Percentiles rank a stretch among this genome's conserved stretches.
Evolutionary conservation across 2,329 filamentous ascomycete genomes (phyloP).

Genomic region (Pseudopithomyces chartarum): DNA sequence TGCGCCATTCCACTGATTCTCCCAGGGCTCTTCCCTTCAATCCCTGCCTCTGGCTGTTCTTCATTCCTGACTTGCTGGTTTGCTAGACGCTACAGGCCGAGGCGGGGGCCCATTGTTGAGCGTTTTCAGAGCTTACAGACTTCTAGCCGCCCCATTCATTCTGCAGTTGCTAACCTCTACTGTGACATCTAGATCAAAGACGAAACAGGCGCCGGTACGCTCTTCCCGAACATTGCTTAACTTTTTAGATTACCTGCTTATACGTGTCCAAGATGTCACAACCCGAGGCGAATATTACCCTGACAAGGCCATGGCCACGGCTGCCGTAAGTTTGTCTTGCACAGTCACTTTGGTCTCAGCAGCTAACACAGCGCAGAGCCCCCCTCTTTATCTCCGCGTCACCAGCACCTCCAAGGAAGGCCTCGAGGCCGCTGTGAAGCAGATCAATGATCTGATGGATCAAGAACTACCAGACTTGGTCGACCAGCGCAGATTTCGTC

Average conservation of each 20-base stretch:
- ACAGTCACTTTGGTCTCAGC: neutral
- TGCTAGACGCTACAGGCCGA: conserved; percentile 58
- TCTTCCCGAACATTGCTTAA: conserved; percentile 72
- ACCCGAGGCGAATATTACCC: conserved; percentile 96
- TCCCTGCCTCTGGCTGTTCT: conserved; percentile 20
- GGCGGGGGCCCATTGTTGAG: conserved; percentile 35
- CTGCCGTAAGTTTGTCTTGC: conserved; percentile 68
- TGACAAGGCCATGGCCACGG: conserved; percentile 95
- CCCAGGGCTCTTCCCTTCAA: conserved; percentile 50
- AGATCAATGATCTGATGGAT: conserved; percentile 94
- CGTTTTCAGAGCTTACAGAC: conserved; percentile 54
- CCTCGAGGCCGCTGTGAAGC: conserved; percentile 83
- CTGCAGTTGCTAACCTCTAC: conserved; percentile 92
- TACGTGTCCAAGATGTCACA: conserved; percentile 87
- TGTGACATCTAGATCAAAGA: conserved; percentile 98
- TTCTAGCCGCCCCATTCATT: conserved; percentile 55
- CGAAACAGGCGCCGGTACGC: conserved; percentile 99
- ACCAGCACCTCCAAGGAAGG: conserved; percentile 91
- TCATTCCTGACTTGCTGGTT: conserved; percentile 35
- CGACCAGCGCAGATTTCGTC: conserved; percentile 89
- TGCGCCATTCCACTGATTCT: conserved; percentile 70
- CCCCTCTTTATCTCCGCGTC: conserved; percentile 91
- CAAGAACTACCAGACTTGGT: conserved; percentile 95
- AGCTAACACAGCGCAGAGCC: conserved; percentile 64
- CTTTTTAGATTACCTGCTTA: conserved; percentile 63